These are phyloP conservation scores for Lachancea waltii DNA, from an alignment of 805 yeast genomes.

Conservation along the genomic window DNA sequence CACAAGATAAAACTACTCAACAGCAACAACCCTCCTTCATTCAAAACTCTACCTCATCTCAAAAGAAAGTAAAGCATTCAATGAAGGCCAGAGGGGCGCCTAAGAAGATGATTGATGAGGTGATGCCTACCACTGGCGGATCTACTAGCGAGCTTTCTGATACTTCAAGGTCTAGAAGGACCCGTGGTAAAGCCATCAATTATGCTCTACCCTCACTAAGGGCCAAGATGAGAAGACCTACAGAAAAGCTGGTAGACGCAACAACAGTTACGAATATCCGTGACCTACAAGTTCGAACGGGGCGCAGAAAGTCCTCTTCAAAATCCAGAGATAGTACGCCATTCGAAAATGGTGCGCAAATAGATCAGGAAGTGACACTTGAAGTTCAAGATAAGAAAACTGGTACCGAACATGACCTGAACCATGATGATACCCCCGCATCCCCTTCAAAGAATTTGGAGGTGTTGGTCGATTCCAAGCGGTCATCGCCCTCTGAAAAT, in stretches of 20 bases:
- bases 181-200: slow-evolving; percentile 53
- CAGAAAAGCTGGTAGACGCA: slow-evolving; percentile 56
- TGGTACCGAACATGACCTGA: not conserved
- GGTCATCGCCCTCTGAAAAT: not conserved
- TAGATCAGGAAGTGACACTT: not conserved
- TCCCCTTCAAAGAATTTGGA: too few relatives aligned
- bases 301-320: slow-evolving; percentile 4
- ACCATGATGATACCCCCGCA: not conserved
- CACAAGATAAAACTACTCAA: too few relatives aligned
- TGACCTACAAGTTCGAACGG: slow-evolving; percentile 25
- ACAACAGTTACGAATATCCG: slow-evolving; percentile 37
- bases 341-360: not conserved
- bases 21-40: slow-evolving; percentile 17
- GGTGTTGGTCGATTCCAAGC: too few relatives aligned
- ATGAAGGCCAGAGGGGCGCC: slow-evolving; percentile 28
- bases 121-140: slow-evolving; percentile 33
- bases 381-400: too few relatives aligned
- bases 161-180: slow-evolving; percentile 36
- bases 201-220: slow-evolving; percentile 64
- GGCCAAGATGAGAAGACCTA: slow-evolving; percentile 61
- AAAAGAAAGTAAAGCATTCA: slow-evolving; percentile 26
- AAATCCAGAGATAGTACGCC: slow-evolving; percentile 8
- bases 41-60: slow-evolving; percentile 17
- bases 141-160: slow-evolving; percentile 10
- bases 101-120: slow-evolving; percentile 33